A percentile compares a stretch with the other conserved stretches of the same genome.
Evolutionary conservation across 768 basidiomycete genomes (phyloP).

Genomic region (Mycena alexandri): DNA sequence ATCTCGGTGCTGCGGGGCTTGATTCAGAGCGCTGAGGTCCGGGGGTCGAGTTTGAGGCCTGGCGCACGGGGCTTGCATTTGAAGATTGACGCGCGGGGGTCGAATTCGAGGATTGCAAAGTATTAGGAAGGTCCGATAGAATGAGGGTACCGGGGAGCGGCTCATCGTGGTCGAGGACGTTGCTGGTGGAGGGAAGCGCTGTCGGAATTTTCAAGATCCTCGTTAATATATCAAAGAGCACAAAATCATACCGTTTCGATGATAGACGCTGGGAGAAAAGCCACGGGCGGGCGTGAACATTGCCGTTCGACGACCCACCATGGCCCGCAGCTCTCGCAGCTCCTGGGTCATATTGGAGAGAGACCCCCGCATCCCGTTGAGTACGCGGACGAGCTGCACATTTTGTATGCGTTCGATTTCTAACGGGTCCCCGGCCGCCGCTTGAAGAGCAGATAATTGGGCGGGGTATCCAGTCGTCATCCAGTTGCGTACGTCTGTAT

Average conservation of each 20-base stretch:
- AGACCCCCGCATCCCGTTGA: neutral
- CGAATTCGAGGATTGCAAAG: too few species aligned
- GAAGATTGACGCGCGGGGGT: too few species aligned
- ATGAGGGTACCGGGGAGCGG: too few species aligned
- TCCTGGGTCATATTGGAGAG: neutral
- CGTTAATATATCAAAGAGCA: neutral
- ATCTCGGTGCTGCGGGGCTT: neutral
- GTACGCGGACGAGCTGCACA: neutral
- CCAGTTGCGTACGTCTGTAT: constrained; percentile 29
- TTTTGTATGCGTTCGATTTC: constrained; percentile 15
- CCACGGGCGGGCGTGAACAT: constrained; percentile 27
- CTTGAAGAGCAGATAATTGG: constrained; percentile 11
- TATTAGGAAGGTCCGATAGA: too few species aligned
- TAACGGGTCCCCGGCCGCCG: neutral
- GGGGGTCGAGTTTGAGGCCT: too few species aligned
- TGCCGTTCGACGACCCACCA: constrained; percentile 4
- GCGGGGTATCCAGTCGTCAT: constrained; percentile 23
- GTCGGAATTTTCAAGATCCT: neutral
- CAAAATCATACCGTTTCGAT: neutral
- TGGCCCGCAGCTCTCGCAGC: neutral
- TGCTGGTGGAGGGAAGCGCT: too few species aligned
- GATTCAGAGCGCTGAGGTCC: too few species aligned
- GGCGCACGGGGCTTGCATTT: too few species aligned
- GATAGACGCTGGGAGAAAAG: neutral
- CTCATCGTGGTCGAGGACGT: too few species aligned